Percentiles rank a stretch among this genome's conserved stretches.
Conservation (phyloP, 139 green algal species). For the Mychonastes homosphaera region DNA sequence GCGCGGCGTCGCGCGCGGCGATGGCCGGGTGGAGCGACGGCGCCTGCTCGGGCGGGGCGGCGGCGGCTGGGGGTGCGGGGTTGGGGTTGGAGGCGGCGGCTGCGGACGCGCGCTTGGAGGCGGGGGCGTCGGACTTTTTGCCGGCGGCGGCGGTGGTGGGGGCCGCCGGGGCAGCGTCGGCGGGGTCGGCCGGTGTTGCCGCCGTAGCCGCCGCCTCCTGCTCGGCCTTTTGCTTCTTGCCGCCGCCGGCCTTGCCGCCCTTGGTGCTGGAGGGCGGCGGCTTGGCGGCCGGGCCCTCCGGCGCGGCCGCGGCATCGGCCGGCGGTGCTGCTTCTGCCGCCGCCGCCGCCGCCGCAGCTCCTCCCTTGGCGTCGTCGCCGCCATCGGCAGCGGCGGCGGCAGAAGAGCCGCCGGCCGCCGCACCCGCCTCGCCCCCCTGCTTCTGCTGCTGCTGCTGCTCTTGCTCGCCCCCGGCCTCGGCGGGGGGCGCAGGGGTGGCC, state of each 20-base stretch:
- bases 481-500: neutral
- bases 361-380: neutral
- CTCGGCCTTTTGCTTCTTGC: neutral
- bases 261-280: slow-evolving; percentile 1
- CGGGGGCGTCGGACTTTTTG: too few relatives aligned
- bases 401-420: slow-evolving; percentile 3
- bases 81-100: too few relatives aligned
- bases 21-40: too few relatives aligned
- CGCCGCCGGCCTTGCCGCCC: slow-evolving; percentile 3
- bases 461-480: neutral
- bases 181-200: too few relatives aligned
- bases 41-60: too few relatives aligned
- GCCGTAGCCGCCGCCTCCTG: neutral
- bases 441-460: neutral
- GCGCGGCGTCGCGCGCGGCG: too few relatives aligned
- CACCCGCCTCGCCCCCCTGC: neutral
- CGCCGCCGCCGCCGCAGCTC: neutral
- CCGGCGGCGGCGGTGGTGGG: too few relatives aligned
- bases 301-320: neutral
- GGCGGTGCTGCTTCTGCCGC: neutral
- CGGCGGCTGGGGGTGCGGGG: too few relatives aligned
- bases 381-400: neutral
- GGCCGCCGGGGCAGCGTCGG: too few relatives aligned
- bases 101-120: too few relatives aligned
- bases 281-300: slow-evolving; percentile 15